These are phyloP conservation scores for Galerina marginata DNA, from an alignment of 768 basidiomycete species.

Conservation along the genomic window DNA sequence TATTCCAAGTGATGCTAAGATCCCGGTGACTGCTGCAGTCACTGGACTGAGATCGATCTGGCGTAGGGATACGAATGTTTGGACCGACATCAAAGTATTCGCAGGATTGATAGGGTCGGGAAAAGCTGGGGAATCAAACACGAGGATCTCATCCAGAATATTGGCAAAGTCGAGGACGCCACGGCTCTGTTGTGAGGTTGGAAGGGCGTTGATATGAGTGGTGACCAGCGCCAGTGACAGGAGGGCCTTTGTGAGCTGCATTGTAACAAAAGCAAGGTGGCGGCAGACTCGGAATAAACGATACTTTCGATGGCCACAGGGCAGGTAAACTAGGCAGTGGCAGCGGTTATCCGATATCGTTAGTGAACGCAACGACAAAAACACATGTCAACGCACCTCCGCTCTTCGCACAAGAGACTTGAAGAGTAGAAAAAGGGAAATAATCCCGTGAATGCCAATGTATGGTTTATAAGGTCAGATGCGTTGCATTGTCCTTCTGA, in stretches of 20 bases:
- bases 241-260: slow-evolving; percentile 9
- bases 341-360: too few relatives aligned
- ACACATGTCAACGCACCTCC: slow-evolving; percentile 3
- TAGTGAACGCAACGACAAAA: neutral
- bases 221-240: slow-evolving; percentile 11
- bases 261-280: neutral
- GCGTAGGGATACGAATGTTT: slow-evolving; percentile 42
- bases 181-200: slow-evolving; percentile 11
- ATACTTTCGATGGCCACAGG: too few relatives aligned
- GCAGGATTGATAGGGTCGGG: slow-evolving; percentile 37
- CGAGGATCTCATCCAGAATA: slow-evolving; percentile 38
- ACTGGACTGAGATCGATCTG: slow-evolving; percentile 31
- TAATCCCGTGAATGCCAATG: too few relatives aligned
- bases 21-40: slow-evolving; percentile 22
- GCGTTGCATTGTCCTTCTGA: too few relatives aligned
- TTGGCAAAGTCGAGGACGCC: slow-evolving; percentile 24
- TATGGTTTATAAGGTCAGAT: too few relatives aligned
- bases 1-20: slow-evolving; percentile 34
- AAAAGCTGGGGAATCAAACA: slow-evolving; percentile 47
- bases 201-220: slow-evolving; percentile 12
- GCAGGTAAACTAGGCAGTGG: too few relatives aligned
- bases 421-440: neutral
- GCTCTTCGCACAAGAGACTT: neutral
- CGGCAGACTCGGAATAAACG: too few relatives aligned
- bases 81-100: slow-evolving; percentile 36